These are phyloP conservation scores for Wickerhamomyces ciferrii DNA, from an alignment of 805 yeast genomes.

Conservation along the genomic window DNA sequence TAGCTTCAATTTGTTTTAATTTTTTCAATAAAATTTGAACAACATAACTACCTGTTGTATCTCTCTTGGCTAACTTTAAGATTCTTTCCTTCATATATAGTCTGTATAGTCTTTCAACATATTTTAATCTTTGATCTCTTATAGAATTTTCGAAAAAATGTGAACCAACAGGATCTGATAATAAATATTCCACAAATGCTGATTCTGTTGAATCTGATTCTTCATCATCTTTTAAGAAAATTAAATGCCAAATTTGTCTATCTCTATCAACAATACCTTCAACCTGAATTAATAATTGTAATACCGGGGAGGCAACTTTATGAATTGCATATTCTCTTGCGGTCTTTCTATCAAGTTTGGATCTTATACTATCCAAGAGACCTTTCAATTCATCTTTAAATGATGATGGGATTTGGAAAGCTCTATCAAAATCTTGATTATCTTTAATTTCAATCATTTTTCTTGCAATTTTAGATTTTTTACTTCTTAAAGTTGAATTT, in stretches of 20 bases:
- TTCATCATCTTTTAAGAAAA: conserved; percentile 46
- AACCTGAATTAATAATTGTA: conserved; percentile 70
- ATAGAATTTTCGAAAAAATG: conserved; percentile 80
- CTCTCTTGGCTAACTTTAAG: conserved; percentile 68
- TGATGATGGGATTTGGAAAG: conserved; percentile 65
- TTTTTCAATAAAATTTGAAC: conserved; percentile 65
- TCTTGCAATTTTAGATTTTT: conserved; percentile 82
- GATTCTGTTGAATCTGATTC: conserved; percentile 59
- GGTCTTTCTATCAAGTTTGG: conserved; percentile 32
- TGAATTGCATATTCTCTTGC: conserved; percentile 76
- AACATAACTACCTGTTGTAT: conserved; percentile 80
- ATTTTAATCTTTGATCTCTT: conserved; percentile 58
- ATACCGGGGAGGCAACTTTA: conserved; percentile 80
- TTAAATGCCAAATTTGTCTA: conserved; percentile 61
- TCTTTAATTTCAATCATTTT: conserved; percentile 88
- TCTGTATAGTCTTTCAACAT: conserved; percentile 63
- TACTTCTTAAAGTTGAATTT: conserved; percentile 73
- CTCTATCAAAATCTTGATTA: conserved; percentile 59
- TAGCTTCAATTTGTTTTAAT: conserved; percentile 58
- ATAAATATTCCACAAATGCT: conserved; percentile 75
- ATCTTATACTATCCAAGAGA: conserved; percentile 36
- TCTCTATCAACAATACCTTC: conserved; percentile 79
- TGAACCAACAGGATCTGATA: conserved; percentile 89
- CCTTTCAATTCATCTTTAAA: conserved; percentile 58
- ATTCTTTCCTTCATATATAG: conserved; percentile 73